Conservation (phyloP, 148 eudicot species). For the Spergularia bocconei region DNA sequence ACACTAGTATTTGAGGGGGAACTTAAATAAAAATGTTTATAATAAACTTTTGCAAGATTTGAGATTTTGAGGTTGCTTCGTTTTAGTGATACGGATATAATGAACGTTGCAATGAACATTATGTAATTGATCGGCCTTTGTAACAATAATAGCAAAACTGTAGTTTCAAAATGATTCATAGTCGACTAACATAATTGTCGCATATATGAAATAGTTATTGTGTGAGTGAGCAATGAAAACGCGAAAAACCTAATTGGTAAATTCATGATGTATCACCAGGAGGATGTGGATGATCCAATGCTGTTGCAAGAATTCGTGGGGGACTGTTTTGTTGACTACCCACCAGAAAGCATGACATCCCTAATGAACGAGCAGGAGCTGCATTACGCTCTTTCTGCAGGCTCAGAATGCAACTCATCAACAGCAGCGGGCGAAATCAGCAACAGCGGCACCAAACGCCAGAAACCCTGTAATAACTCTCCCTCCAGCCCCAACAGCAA, state of each 20-base stretch:
- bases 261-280: neutral
- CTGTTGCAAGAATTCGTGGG: conserved; percentile 21
- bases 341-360: conserved; percentile 13
- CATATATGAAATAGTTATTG: neutral
- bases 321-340: conserved; percentile 19
- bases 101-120: too few relatives aligned
- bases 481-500: conserved; percentile 15
- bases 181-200: neutral
- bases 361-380: conserved; percentile 9
- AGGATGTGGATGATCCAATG: conserved; percentile 25
- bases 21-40: too few relatives aligned
- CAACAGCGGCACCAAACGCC: neutral
- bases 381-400: conserved; percentile 14
- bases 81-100: too few relatives aligned
- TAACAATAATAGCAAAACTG: too few relatives aligned
- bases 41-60: too few relatives aligned
- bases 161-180: too few relatives aligned
- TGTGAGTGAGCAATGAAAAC: neutral
- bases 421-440: neutral
- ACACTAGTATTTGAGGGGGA: too few relatives aligned
- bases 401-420: conserved; percentile 24
- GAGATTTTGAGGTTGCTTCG: too few relatives aligned
- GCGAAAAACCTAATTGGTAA: neutral
- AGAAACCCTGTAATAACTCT: neutral
- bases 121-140: too few relatives aligned